Evolutionary conservation across 345 rosid genomes (phyloP), one percentile per base, ranked within the genome.

Genomic region (Alliaria petiolata): DNA sequence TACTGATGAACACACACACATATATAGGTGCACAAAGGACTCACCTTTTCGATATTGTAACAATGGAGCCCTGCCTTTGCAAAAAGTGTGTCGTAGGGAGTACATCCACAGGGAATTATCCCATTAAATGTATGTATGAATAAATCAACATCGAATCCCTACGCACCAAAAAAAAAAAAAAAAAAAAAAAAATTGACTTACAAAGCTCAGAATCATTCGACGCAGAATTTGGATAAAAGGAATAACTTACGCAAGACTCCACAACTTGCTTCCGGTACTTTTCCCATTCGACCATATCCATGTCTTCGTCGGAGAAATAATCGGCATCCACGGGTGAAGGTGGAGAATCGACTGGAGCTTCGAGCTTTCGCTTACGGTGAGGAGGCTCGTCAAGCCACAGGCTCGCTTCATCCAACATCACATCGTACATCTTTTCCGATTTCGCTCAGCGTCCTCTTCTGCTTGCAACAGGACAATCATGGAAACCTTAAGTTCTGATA

Each of bases 71-170:
- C 4, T 11, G n/a, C 55, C 20, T 62, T 62, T 12, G 42, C 40
- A 2, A 28, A 62, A n/a, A 43, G 26, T n/a, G 1, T 33, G 4
- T 63, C 55, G 2, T 45, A 0, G 3, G 0, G 0, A 45, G 16
- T 11, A 30, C 67, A 62, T 12, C 67, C 43, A 46, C 0, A 0
- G 2, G 68, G 55, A 19, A 16, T 0, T 44, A 62, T 62, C 54
- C 67, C 43, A 26, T 7, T 0, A 3, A 2, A 62, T 16, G 16
- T 43, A 8, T 45, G 54, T 6, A 0, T 5, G 16, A 31, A 45
- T 2, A 16, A 5, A 45, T 45, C 67, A 17, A 62, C 67, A 62
- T 62, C 67, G 12, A 62, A 62, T 11, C 55, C 67, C 67, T 62
- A 62, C 7, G 0, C 9, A 26, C n/a, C n/a, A n/a, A n/a, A n/a